Evolutionary conservation across 192 early-diverging fungal genomes (phyloP), one percentile per base, ranked within the genome.

Genomic region (Coemansia sp.): DNA sequence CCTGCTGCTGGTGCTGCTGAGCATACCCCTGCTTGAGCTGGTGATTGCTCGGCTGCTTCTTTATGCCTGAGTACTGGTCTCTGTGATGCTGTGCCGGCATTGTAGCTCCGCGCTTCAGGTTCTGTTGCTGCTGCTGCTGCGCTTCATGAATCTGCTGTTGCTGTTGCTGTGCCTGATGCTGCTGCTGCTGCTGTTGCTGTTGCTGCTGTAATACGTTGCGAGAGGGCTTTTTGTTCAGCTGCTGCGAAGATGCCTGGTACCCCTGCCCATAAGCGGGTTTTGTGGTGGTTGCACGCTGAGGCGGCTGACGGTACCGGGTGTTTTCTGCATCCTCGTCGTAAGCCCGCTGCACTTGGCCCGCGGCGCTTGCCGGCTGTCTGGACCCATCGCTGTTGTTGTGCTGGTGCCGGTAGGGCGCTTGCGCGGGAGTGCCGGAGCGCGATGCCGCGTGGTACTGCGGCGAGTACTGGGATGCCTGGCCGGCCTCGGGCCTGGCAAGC

Each of bases 331-430:
- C 73, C 0, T 69, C 73, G 32, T 76, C 73, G 44, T 56, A 76
- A 0, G 66, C 56, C 26, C 56, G 66, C 62, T 68, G 60, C 21
- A 67, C 31, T 48, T 74, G 64, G 15, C 60, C 60, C 56, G 47
- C 44, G 4, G 64, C 46, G 50, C 52, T 17, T 53, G 48, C 56
- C 6, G 28, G 57, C 41, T 68, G 65, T 42, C 54, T 63, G 14
- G 64, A 46, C 16, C 64, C 57, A 30, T 75, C 71, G 48, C 71
- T 75, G 53, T 59, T 56, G 40, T 61, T 67, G 58, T 75, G 65
- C 65, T 75, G 71, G 53, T 75, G 64, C 56, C 65, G 71, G 53
- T 75, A 74, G 38, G 71, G 62, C 36, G 71, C 64, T 43, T 74
- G 70, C 14, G 60, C 70, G 38, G 49, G 15, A 10, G 69, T 46